Base-by-base conservation (phyloP, 164 flowering plant genomes). In the Chloranthus sessilifolius region DNA sequence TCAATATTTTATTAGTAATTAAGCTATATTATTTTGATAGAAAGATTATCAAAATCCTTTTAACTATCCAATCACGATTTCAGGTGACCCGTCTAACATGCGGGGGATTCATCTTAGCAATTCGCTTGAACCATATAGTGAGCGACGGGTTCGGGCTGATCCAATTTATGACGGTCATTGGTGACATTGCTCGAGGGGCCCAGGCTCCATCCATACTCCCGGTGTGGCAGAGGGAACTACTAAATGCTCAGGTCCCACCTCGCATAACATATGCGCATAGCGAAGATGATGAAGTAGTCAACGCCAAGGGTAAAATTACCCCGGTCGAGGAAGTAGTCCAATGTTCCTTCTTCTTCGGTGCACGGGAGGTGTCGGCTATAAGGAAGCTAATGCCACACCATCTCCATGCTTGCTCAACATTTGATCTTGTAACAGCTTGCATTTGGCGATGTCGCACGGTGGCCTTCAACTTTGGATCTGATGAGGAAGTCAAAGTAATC, bases 21-120 rank as follows among this genome's bases (percentile, higher is more conserved):
- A n/a, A n/a, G n/a, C n/a, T n/a, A n/a, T n/a, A n/a, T n/a, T n/a
- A n/a, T n/a, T n/a, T n/a, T n/a, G n/a, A n/a, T n/a, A n/a, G n/a
- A n/a, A n/a, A n/a, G n/a, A n/a, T n/a, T n/a, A n/a, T n/a, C n/a
- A n/a, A n/a, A n/a, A n/a, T n/a, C n/a, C n/a, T n/a, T n/a, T n/a
- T n/a, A n/a, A n/a, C n/a, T n/a, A n/a, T n/a, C n/a, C n/a, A n/a
- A n/a, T n/a, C n/a, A n/a, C n/a, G n/a, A n/a, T n/a, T n/a, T 0
- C 62, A 77, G 89, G 81, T 79, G 35, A 82, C 85, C 17, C 66
- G 75, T 3, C 45, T 74, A 3, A 34, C 15, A 5, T 75, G 79
- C 28, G 79, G 79, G 3, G 79, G 76, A 3, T 66, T 71, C 59
- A 47, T 61, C 19, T 47, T 68, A 0, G 68, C 61, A 2, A 11